A percentile compares a stretch with the other conserved stretches of the same genome.
Evolutionary conservation across 805 yeast species (phyloP).

Genomic region (Tetrapisispora namnaoensis): DNA sequence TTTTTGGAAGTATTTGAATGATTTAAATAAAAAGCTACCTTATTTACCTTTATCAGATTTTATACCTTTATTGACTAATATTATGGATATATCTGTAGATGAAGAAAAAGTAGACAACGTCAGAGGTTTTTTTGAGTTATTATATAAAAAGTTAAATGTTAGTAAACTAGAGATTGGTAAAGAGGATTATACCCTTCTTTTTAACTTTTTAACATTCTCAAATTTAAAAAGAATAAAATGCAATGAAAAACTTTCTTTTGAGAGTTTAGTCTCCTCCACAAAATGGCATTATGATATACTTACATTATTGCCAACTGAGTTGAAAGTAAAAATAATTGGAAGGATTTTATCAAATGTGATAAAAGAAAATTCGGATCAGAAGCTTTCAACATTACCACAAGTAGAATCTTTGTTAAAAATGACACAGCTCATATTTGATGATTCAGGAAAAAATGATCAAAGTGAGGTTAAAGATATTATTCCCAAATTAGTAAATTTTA

Average conservation of each 20-base stretch:
- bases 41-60: constrained; percentile 58
- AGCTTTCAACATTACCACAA: constrained; percentile 13
- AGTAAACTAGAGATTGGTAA: neutral
- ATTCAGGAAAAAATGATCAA: neutral
- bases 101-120: neutral
- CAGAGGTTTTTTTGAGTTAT: constrained; percentile 2
- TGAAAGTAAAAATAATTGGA: neutral
- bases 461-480: neutral
- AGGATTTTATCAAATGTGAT: neutral
- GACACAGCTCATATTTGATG: constrained; percentile 12
- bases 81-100: neutral
- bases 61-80: constrained; percentile 39
- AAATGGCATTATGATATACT: neutral
- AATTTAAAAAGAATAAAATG: neutral
- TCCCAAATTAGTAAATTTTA: neutral
- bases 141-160: neutral
- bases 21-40: constrained; percentile 46
- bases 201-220: neutral
- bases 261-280: neutral
- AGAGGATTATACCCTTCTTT: neutral
- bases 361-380: neutral
- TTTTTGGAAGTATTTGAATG: constrained; percentile 60
- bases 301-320: neutral
- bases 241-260: neutral
- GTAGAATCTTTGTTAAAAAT: constrained; percentile 15